Base-by-base conservation (phyloP, 108 stramenopile species). In the Fragilariopsis cylindrus region DNA sequence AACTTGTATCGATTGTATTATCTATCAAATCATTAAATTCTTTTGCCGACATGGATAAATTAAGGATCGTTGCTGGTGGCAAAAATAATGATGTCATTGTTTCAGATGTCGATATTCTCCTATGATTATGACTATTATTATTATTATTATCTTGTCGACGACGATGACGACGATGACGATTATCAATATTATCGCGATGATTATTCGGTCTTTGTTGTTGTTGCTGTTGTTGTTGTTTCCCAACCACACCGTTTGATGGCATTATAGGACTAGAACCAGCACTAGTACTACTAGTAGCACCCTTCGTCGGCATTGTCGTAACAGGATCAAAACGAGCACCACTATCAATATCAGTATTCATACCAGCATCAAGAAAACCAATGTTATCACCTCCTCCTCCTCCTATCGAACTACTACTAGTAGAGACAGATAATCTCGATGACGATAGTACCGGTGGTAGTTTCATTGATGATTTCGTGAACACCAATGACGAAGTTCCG, bases 121-220 rank as follows among this genome's bases (percentile, higher is more conserved):
- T n/a, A 18, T 57, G 57, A 15, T 19, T 41, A n/a, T 19, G 7
- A 21, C 48, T 47, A 48, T 76, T 0, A 7, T 7, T 57, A 7
- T 1, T 57, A 7, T n/a, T n/a, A 13, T 9, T 13, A 52, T 3
- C 50, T 9, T 52, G 50, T 13, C 50, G 50, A 13, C 50, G 50
- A 12, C 2, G 9, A 30, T 65, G 7, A 7, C n/a, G 63, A 43
- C 50, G 9, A 30, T 65, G 8, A 7, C n/a, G 63, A 43, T 8
- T 8, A 53, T 53, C 15, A 43, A 5, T 16, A 46, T 52, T 45
- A 43, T 84, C 80, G 55, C 77, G 76, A 5, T 15, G 19, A 30
- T 30, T 30, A 2, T 30, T 30, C 30, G 30, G 30, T 30, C 30
- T 30, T 30, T 30, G 30, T 30, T 30, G 30, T 2, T 30, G 21